Evolutionary conservation across 768 basidiomycete species (phyloP).

Genomic region (Pulveroboletus frians): DNA sequence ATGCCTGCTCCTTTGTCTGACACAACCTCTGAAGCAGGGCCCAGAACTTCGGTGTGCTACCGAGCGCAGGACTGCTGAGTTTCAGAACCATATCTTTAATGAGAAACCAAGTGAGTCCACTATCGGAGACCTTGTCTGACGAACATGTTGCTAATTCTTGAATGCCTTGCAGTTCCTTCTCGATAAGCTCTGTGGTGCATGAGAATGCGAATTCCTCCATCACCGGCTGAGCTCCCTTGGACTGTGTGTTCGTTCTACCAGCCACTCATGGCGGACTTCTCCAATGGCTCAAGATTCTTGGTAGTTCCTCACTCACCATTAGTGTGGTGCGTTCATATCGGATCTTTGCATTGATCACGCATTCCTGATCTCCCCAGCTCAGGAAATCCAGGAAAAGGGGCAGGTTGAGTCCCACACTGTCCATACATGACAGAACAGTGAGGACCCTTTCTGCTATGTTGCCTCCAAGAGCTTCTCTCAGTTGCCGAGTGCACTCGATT

Average conservation of each 20-base stretch:
- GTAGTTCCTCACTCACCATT: neutral
- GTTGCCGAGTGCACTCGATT: neutral
- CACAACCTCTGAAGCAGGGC: neutral
- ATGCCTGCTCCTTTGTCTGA: neutral
- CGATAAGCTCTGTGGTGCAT: neutral
- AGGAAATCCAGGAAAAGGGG: neutral
- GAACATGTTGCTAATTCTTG: neutral
- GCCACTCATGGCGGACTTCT: neutral
- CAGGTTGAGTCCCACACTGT: neutral
- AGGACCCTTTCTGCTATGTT: neutral
- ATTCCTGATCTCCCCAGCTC: neutral
- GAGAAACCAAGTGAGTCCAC: neutral
- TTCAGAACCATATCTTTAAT: neutral
- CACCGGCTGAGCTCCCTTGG: neutral
- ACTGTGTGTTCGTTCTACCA: neutral
- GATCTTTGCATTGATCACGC: neutral
- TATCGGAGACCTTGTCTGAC: neutral
- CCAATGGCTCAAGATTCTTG: neutral
- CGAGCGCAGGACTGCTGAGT: neutral
- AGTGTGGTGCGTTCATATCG: neutral
- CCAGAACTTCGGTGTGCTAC: neutral
- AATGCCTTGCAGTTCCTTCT: neutral
- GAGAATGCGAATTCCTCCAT: neutral
- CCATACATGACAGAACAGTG: neutral
- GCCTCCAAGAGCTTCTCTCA: neutral